Conservation (phyloP, 179 eudicot genomes). For the Silene noctiflora region DNA sequence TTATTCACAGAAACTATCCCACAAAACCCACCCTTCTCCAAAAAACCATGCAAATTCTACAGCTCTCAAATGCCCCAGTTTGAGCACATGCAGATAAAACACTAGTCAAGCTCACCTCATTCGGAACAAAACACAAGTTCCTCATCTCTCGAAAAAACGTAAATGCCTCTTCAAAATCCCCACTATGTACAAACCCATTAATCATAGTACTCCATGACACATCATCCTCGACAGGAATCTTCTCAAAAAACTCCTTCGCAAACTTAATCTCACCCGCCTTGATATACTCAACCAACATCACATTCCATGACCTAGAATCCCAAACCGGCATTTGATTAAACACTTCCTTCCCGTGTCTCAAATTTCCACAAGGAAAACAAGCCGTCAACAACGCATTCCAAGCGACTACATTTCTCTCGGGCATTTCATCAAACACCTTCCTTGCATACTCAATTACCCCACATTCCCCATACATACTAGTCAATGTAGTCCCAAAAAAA, state of each 20-base stretch:
- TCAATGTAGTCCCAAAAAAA: conserved; percentile 65
- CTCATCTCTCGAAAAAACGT: conserved; percentile 41
- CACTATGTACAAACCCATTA: conserved; percentile 52
- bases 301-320: conserved; percentile 49
- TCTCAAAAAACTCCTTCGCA: conserved; percentile 39
- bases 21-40: conserved; percentile 51
- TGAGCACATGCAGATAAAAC: conserved; percentile 64
- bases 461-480: conserved; percentile 65
- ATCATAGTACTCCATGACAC: conserved; percentile 80
- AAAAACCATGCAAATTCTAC: conserved; percentile 50
- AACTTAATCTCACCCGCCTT: conserved; percentile 47
- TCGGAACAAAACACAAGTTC: conserved; percentile 35
- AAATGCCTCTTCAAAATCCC: conserved; percentile 55
- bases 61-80: conserved; percentile 54
- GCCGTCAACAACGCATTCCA: conserved; percentile 66
- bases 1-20: conserved; percentile 48
- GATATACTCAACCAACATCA: conserved; percentile 53
- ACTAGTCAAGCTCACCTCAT: conserved; percentile 56
- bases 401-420: conserved; percentile 54
- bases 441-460: conserved; percentile 37
- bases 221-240: conserved; percentile 51
- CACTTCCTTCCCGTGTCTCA: conserved; percentile 33
- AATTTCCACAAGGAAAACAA: conserved; percentile 47
- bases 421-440: conserved; percentile 66
- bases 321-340: conserved; percentile 43